Conservation (phyloP, 2,329 filamentous ascomycete genomes). For the Penicillium sp. region DNA sequence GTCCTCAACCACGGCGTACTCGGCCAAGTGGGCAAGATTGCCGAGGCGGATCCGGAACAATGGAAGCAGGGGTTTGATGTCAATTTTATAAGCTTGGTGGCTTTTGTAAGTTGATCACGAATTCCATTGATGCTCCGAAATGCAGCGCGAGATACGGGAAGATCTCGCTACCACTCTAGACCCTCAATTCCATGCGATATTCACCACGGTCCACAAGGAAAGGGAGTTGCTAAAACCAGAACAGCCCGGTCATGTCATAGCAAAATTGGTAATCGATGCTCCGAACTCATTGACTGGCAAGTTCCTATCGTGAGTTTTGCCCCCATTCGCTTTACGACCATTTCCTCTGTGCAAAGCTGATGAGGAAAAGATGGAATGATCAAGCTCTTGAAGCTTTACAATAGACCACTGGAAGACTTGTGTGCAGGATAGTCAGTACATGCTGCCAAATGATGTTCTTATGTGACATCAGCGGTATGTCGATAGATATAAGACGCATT, state of each 20-base stretch:
- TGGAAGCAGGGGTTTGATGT: constrained; percentile 77
- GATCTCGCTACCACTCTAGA: constrained; percentile 65
- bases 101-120: constrained; percentile 59
- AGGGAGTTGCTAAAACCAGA: constrained; percentile 78
- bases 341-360: too few relatives aligned
- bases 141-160: constrained; percentile 65
- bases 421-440: too few relatives aligned
- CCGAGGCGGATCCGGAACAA: constrained; percentile 64
- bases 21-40: constrained; percentile 70
- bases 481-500: too few relatives aligned
- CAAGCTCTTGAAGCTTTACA: too few relatives aligned
- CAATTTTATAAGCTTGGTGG: constrained; percentile 83
- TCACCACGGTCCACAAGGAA: constrained; percentile 66
- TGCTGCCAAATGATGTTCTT: too few relatives aligned
- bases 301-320: constrained; percentile 54
- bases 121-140: constrained; percentile 16
- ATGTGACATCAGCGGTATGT: too few relatives aligned
- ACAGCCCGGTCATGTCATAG: constrained; percentile 83
- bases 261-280: constrained; percentile 68
- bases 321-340: too few relatives aligned
- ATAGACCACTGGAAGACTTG: too few relatives aligned
- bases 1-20: constrained; percentile 87
- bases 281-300: constrained; percentile 70
- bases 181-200: constrained; percentile 60
- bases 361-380: too few relatives aligned